Base-by-base conservation (phyloP, 306 rosid species). In the Inga leiocalycina region DNA sequence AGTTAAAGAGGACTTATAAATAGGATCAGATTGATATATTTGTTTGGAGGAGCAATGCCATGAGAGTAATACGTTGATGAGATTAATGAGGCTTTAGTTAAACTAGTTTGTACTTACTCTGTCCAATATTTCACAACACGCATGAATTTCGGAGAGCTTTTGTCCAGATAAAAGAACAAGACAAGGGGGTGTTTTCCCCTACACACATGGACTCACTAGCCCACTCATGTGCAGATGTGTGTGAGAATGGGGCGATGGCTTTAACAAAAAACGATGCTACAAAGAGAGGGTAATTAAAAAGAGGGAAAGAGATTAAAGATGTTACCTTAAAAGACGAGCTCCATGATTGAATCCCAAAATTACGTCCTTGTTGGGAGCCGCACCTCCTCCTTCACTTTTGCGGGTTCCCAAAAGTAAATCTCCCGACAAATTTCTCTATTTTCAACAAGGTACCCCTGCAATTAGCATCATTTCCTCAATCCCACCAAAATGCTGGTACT, bases 291-390 rank as follows among this genome's bases (percentile, higher is more conserved):
- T 87, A 84, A 46, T 75, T 62, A 24, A 10, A 46, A 24, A 22
- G 7, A 24, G 3, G 13, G 71, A 83, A 84, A 61, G 66, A 76
- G 82, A 85, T 66, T 85, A 85, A 87, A 86, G 84, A 56, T 61
- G 43, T 8, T 30, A 69, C 89, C 87, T 91, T 5, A 81, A 92
- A 86, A 85, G 91, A 56, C 6, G 89, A 62, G 90, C 79, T 72
- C 30, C 87, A 86, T 85, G 90, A 86, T 88, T 88, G 88, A 87
- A 84, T 86, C 89, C 86, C 86, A 71, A 82, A 78, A 45, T 43
- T 85, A 56, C 80, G 83, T 83, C 83, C 80, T 46, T 24, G 6
- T 73, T 57, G 35, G 68, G 69, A 54, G 79, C 88, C 88, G 76
- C 85, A 84, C 68, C 44, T 77, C 79, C 5, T 72, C 85, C 45